Percentiles rank a stretch among this genome's conserved stretches.
phyloP scores from a whole-genome alignment of 129 eudicot genomes.

The Flaveria robusta region DNA sequence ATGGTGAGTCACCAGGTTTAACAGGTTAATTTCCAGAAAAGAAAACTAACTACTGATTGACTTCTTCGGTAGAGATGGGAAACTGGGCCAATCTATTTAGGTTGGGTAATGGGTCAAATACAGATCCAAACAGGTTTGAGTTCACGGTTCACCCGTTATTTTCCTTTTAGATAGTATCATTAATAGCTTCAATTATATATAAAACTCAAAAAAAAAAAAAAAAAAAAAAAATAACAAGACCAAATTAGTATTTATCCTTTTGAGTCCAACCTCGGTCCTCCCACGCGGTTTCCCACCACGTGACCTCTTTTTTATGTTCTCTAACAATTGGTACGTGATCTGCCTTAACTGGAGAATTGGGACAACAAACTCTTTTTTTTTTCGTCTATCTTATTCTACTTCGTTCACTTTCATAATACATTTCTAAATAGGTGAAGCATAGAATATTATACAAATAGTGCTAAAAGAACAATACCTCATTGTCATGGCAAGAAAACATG shows the following conservation, averaged over 20 bases:
- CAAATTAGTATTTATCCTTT: not conserved
- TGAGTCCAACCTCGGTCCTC: too few relatives aligned
- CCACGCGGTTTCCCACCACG: too few relatives aligned
- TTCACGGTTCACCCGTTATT: not conserved
- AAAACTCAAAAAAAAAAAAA: not conserved
- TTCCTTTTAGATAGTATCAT: not conserved
- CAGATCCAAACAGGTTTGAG: not conserved
- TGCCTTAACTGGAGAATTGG: too few relatives aligned
- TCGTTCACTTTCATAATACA: too few relatives aligned
- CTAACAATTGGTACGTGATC: too few relatives aligned
- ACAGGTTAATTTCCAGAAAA: not conserved
- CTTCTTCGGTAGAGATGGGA: not conserved
- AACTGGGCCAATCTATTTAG: not conserved
- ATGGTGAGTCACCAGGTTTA: not conserved
- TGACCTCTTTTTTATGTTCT: too few relatives aligned
- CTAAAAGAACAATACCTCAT: conserved; percentile 47
- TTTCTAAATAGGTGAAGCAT: too few relatives aligned
- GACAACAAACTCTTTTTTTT: too few relatives aligned
- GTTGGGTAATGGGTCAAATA: not conserved
- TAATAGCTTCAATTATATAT: not conserved
- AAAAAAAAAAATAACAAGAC: not conserved
- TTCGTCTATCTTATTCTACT: too few relatives aligned
- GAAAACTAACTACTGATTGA: not conserved
- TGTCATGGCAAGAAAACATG: conserved; percentile 59
- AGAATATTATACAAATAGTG: not conserved